These are phyloP conservation scores for Hymenoscyphus repandus DNA, from an alignment of 2,329 filamentous ascomycete species.

Conservation along the genomic window DNA sequence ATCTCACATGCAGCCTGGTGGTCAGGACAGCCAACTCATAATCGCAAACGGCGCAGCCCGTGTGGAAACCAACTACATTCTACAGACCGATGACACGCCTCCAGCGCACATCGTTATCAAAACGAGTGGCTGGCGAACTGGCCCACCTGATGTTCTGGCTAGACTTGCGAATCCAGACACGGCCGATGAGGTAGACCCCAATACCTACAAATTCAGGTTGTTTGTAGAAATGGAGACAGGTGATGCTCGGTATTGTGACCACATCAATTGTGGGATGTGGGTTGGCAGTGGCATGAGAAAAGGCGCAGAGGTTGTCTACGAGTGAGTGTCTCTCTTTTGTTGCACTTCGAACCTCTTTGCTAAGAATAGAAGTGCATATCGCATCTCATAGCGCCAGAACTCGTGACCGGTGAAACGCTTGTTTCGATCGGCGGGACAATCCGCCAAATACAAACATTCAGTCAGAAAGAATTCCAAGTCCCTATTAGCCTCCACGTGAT, in stretches of 20 bases:
- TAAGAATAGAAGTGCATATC: slow-evolving; percentile 13
- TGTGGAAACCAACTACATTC: slow-evolving; percentile 45
- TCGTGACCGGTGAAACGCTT: too few species aligned
- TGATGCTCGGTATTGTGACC: slow-evolving; percentile 44
- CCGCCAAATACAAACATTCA: too few species aligned
- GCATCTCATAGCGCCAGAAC: slow-evolving; percentile 2
- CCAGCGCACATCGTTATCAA: slow-evolving; percentile 43
- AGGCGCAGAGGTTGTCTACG: slow-evolving; percentile 40
- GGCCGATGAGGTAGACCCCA: slow-evolving; percentile 27
- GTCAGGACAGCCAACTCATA: slow-evolving; percentile 35
- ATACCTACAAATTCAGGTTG: slow-evolving; percentile 42
- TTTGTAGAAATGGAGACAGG: slow-evolving; percentile 46
- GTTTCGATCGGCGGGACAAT: too few species aligned
- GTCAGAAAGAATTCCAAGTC: too few species aligned
- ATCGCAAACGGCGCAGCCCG: slow-evolving; percentile 27
- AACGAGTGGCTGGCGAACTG: slow-evolving; percentile 43
- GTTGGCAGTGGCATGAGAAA: slow-evolving; percentile 43
- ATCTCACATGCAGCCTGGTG: slow-evolving; percentile 25
- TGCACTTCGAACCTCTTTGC: neutral
- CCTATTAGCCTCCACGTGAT: too few species aligned
- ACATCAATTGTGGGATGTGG: slow-evolving; percentile 45
- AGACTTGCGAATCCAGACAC: slow-evolving; percentile 22
- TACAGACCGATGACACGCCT: slow-evolving; percentile 42
- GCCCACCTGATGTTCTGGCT: slow-evolving; percentile 36
- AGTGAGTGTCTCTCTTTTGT: slow-evolving; percentile 29